Percentiles rank a stretch among this genome's conserved stretches.
These are phyloP conservation scores for Hordeum pubiflorum DNA, from an alignment of 202 grass and related monocot genomes.

Conservation along the genomic window DNA sequence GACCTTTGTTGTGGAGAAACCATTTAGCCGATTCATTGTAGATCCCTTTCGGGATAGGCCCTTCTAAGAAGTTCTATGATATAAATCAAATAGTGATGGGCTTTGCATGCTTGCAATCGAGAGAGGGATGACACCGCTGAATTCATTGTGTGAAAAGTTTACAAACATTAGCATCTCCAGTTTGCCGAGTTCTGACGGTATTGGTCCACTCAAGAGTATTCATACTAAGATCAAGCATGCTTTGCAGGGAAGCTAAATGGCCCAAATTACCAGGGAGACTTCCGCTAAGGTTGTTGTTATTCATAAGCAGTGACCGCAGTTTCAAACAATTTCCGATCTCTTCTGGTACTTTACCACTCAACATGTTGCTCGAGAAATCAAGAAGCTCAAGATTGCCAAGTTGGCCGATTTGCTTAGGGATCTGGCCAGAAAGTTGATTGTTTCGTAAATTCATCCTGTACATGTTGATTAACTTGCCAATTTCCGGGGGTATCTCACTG, in stretches of 20 bases:
- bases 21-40: neutral
- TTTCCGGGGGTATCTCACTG: slow-evolving; percentile 39
- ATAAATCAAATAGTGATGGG: slow-evolving; percentile 43
- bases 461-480: slow-evolving; percentile 33
- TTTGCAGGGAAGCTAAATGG: slow-evolving; percentile 23
- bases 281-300: neutral
- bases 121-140: slow-evolving; percentile 41
- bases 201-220: slow-evolving; percentile 43
- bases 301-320: slow-evolving; percentile 9
- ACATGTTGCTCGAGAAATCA: slow-evolving; percentile 41
- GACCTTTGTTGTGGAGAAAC: slow-evolving; percentile 26
- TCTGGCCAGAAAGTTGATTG: slow-evolving; percentile 42
- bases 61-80: slow-evolving; percentile 45
- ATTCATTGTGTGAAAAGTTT: slow-evolving; percentile 41
- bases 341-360: slow-evolving; percentile 34
- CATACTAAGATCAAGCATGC: slow-evolving; percentile 50
- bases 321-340: slow-evolving; percentile 41
- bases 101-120: slow-evolving; percentile 50
- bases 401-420: slow-evolving; percentile 44
- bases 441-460: slow-evolving; percentile 35
- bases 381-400: slow-evolving; percentile 38
- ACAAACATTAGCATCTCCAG: slow-evolving; percentile 36
- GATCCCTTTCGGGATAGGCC: neutral
- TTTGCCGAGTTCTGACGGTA: slow-evolving; percentile 46
- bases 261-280: neutral